Percentiles rank a stretch among this genome's conserved stretches.
phyloP scores from a whole-genome alignment of 805 yeast species.

The Kodamaea kakaduensis region DNA sequence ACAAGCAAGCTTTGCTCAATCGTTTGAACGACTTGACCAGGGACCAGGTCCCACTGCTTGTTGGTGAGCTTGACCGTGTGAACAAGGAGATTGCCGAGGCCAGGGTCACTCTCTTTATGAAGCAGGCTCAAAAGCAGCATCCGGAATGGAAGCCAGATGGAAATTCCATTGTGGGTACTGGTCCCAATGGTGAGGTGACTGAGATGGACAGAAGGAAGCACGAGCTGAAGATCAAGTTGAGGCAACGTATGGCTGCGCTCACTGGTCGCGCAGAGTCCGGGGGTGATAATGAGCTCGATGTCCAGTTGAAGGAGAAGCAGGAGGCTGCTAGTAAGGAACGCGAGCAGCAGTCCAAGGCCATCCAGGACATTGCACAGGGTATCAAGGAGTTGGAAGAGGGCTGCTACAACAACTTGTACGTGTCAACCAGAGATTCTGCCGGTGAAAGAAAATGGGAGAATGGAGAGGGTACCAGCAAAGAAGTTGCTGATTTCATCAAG shows the following conservation, averaged over 20 bases:
- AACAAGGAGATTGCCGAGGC: constrained; percentile 67
- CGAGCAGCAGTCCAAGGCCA: constrained; percentile 52
- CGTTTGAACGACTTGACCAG: constrained; percentile 58
- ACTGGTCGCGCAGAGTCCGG: constrained; percentile 67
- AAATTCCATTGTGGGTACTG: constrained; percentile 63
- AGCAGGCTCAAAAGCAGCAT: constrained; percentile 52
- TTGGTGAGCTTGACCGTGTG: constrained; percentile 56
- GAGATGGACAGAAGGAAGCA: constrained; percentile 80
- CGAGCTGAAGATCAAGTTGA: constrained; percentile 69
- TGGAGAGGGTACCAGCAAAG: constrained; percentile 68
- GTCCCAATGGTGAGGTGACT: constrained; percentile 82
- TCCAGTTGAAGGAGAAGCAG: constrained; percentile 48
- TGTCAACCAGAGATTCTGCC: constrained; percentile 39
- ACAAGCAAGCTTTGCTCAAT: constrained; percentile 48
- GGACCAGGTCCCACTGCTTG: constrained; percentile 67
- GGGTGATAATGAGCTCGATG: constrained; percentile 52
- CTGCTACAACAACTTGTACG: constrained; percentile 39
- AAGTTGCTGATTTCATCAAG: constrained; percentile 59
- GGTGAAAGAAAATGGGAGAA: constrained; percentile 74
- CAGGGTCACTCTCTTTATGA: constrained; percentile 60
- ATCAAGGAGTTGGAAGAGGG: constrained; percentile 60
- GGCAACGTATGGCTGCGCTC: constrained; percentile 87
- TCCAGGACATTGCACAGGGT: constrained; percentile 68
- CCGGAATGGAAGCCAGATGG: constrained; percentile 54
- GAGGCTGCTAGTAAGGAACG: constrained; percentile 51